Conservation (phyloP, 1,284 basidiomycete genomes). For the Tetrapyrgos nigripes region DNA sequence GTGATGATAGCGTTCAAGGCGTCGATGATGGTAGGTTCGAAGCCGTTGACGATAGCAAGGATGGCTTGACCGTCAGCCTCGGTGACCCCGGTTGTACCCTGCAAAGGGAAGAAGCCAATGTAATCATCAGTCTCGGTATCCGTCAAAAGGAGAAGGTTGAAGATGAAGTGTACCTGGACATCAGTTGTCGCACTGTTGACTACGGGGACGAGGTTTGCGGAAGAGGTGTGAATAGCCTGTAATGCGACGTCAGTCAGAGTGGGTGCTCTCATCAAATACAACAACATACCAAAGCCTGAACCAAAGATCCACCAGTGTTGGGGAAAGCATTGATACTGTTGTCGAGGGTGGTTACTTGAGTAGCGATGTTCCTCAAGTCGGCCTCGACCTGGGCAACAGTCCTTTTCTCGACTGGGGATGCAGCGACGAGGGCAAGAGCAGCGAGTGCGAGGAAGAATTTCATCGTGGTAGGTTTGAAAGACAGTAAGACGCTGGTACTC, state of each 20-base stretch:
- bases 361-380: slow-evolving; percentile 26
- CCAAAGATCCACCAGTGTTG: neutral
- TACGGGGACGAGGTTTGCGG: slow-evolving; percentile 27
- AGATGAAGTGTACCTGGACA: slow-evolving; percentile 26
- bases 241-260: neutral
- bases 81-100: slow-evolving; percentile 16
- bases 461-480: too few relatives aligned
- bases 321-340: slow-evolving; percentile 29
- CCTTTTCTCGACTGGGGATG: slow-evolving; percentile 20
- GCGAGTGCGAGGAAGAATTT: slow-evolving; percentile 15
- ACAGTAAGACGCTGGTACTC: too few relatives aligned
- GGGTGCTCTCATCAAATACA: neutral
- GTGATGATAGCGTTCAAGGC: slow-evolving; percentile 33
- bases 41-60: slow-evolving; percentile 27
- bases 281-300: neutral
- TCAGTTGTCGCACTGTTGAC: slow-evolving; percentile 35
- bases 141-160: neutral
- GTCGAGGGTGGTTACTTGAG: slow-evolving; percentile 28
- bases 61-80: slow-evolving; percentile 31
- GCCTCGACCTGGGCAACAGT: slow-evolving; percentile 27
- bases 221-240: slow-evolving; percentile 37
- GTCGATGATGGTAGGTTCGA: slow-evolving; percentile 33
- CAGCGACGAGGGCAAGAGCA: slow-evolving; percentile 10
- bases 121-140: neutral
- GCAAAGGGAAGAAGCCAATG: neutral